Evolutionary conservation across 1,284 basidiomycete genomes (phyloP).

Genomic region (Rhodofomes roseus): DNA sequence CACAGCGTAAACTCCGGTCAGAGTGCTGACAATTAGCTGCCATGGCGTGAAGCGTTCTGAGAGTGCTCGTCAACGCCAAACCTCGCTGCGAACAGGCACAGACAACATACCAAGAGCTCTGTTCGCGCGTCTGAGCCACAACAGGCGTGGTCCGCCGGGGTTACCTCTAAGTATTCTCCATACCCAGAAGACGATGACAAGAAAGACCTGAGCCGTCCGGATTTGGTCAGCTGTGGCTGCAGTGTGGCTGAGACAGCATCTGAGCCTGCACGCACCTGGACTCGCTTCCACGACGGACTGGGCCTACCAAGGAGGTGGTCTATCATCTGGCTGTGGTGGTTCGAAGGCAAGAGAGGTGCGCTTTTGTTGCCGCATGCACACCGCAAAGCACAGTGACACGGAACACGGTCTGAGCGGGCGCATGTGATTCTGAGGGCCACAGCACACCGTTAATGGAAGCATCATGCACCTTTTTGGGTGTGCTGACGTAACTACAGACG

Average conservation of each 20-base stretch:
- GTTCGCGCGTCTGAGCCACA: constrained; percentile 62
- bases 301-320: constrained; percentile 36
- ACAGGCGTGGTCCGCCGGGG: constrained; percentile 59
- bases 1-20: constrained; percentile 83
- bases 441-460: neutral
- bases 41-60: constrained; percentile 89
- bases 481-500: neutral
- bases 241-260: neutral
- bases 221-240: constrained; percentile 4
- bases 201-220: constrained; percentile 55
- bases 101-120: constrained; percentile 51
- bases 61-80: neutral
- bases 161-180: constrained; percentile 76
- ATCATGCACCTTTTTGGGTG: neutral
- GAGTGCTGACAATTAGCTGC: constrained; percentile 85
- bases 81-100: neutral
- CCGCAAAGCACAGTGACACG: neutral
- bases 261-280: constrained; percentile 23
- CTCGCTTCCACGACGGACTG: constrained; percentile 35
- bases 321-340: constrained; percentile 30
- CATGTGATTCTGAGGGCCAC: constrained; percentile 26
- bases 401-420: constrained; percentile 5
- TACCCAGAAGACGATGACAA: constrained; percentile 89
- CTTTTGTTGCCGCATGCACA: neutral
- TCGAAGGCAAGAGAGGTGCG: constrained; percentile 1